A percentile compares a stretch with the other conserved stretches of the same genome.
These are phyloP conservation scores for Neurospora crassa DNA, from an alignment of 2,329 filamentous ascomycete genomes.

Conservation along the genomic window DNA sequence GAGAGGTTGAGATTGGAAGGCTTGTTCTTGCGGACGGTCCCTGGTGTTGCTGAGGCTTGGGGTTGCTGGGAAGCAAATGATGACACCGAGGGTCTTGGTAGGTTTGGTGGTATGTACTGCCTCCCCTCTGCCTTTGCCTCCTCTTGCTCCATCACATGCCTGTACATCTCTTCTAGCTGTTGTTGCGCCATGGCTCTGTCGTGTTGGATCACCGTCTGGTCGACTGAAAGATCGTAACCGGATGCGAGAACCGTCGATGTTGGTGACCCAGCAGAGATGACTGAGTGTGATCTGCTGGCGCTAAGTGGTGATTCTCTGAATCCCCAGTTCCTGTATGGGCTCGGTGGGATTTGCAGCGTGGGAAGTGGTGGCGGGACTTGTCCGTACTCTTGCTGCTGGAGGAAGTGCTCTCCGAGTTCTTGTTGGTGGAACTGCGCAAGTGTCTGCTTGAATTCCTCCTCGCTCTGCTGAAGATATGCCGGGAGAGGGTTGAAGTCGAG, in stretches of 20 bases:
- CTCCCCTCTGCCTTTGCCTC: slow-evolving; percentile 51
- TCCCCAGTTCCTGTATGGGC: slow-evolving; percentile 29
- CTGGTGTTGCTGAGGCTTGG: slow-evolving; percentile 21
- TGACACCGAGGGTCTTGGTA: slow-evolving; percentile 19
- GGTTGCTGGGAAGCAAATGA: slow-evolving; percentile 8
- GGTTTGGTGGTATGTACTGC: slow-evolving; percentile 33
- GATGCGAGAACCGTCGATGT: slow-evolving; percentile 37
- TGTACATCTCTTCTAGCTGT: slow-evolving; percentile 86
- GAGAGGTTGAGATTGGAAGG: slow-evolving; percentile 40
- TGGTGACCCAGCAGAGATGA: slow-evolving; percentile 30
- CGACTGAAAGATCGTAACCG: slow-evolving; percentile 61
- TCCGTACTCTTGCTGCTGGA: not conserved
- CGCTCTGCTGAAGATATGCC: slow-evolving; percentile 19
- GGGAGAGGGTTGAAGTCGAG: slow-evolving; percentile 19
- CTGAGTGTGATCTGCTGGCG: slow-evolving; percentile 25
- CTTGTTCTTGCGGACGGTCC: slow-evolving; percentile 35
- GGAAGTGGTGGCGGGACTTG: slow-evolving; percentile 2
- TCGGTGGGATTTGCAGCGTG: slow-evolving; percentile 24
- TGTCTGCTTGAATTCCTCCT: slow-evolving; percentile 16
- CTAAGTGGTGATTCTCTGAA: slow-evolving; percentile 30
- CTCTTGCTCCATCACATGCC: slow-evolving; percentile 85
- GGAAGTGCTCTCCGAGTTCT: not conserved
- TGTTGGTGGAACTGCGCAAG: slow-evolving; percentile 6
- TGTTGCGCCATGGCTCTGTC: slow-evolving; percentile 68
- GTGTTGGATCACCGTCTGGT: slow-evolving; percentile 63